A percentile compares a stretch with the other conserved stretches of the same genome.
These are phyloP conservation scores for Chrysanthemum seticuspe DNA, from an alignment of 129 eudicot species.

Conservation along the genomic window DNA sequence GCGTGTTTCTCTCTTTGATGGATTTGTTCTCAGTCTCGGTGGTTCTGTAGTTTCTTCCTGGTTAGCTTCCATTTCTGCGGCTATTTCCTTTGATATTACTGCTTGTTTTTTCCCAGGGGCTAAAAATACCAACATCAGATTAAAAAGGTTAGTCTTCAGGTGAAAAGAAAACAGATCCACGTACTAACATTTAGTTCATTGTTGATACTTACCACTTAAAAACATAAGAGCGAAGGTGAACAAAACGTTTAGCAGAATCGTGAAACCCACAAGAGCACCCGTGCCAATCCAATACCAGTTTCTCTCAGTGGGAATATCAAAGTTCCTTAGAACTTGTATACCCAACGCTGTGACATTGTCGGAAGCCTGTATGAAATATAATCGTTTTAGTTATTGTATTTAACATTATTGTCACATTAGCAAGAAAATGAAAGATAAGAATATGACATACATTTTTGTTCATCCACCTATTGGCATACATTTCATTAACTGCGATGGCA, in stretches of 20 bases:
- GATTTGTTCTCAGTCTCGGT: conserved; percentile 50
- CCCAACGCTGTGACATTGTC: conserved; percentile 61
- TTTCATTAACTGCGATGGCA: conserved; percentile 75
- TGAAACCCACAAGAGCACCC: conserved; percentile 79
- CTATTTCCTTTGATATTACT: conserved; percentile 77
- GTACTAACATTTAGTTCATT: background rate
- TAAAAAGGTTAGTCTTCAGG: background rate
- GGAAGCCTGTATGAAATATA: conserved; percentile 46
- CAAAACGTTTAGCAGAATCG: conserved; percentile 60
- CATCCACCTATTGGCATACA: conserved; percentile 93
- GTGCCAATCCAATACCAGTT: conserved; percentile 97
- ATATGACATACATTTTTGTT: conserved; percentile 43
- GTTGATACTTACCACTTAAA: conserved; percentile 63
- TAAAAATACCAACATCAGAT: conserved; percentile 19
- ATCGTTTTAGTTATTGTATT: background rate
- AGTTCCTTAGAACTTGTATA: conserved; percentile 50
- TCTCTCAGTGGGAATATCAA: conserved; percentile 47
- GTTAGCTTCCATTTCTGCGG: conserved; percentile 68
- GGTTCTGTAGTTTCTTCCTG: conserved; percentile 48
- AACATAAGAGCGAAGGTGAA: conserved; percentile 86
- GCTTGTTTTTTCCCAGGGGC: conserved; percentile 94
- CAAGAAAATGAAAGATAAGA: background rate
- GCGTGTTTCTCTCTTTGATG: conserved; percentile 46
- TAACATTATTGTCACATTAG: background rate
- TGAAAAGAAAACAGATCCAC: background rate